Conservation (phyloP, 306 rosid species). For the Astragalus membranaceus region DNA sequence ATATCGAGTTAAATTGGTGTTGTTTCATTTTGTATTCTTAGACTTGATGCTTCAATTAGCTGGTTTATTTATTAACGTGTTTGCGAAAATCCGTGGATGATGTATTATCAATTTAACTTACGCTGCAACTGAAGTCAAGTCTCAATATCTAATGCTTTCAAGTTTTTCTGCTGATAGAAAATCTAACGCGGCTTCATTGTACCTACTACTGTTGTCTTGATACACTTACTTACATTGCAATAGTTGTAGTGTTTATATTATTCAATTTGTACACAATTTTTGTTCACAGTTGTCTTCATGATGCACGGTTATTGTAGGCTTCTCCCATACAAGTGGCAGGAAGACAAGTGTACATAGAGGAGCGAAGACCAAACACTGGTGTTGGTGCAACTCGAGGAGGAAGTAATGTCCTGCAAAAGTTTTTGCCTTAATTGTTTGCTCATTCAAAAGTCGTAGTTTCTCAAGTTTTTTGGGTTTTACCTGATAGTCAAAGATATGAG, state of each 20-base stretch:
- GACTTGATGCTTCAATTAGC: not conserved
- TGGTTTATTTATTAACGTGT: not conserved
- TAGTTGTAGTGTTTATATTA: not conserved
- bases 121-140: not conserved
- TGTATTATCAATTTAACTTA: not conserved
- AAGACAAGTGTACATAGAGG: conserved; percentile 84
- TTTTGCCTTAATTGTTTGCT: not conserved
- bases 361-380: conserved; percentile 77
- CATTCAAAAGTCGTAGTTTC: not conserved
- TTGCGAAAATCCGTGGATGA: not conserved
- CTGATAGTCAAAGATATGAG: not conserved
- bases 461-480: not conserved
- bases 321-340: conserved; percentile 88
- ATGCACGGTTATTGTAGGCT: conserved; percentile 45
- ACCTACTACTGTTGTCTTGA: not conserved
- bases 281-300: not conserved
- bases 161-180: not conserved
- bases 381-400: conserved; percentile 57
- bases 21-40: not conserved
- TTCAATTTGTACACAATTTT: not conserved
- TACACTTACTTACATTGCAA: not conserved
- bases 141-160: not conserved
- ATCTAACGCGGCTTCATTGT: not conserved
- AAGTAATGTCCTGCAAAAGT: conserved; percentile 54
- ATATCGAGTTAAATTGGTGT: not conserved